Evolutionary conservation across 2,329 filamentous ascomycete genomes (phyloP).

Genomic region (Esteya vermicola): DNA sequence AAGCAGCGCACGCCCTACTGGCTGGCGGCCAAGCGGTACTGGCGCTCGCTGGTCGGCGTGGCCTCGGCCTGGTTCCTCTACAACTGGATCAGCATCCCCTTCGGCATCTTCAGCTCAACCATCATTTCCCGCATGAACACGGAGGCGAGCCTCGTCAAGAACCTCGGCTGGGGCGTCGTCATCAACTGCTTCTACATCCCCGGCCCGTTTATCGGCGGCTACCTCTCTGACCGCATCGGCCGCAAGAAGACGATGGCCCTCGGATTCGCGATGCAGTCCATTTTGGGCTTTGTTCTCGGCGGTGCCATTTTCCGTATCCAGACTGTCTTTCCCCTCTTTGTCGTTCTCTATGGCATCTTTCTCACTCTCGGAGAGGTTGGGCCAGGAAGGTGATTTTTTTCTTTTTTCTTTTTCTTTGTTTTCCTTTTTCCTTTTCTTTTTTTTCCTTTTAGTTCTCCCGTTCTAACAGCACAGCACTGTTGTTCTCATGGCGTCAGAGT

Average conservation of each 20-base stretch:
- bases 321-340: constrained; percentile 31
- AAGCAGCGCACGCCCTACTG: constrained; percentile 30
- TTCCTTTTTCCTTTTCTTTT: not conserved
- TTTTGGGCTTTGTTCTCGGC: constrained; percentile 34
- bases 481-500: constrained; percentile 24
- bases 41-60: constrained; percentile 31
- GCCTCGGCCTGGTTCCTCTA: constrained; percentile 36
- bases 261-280: constrained; percentile 28
- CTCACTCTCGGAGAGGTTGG: constrained; percentile 33
- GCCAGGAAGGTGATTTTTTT: constrained; percentile 22
- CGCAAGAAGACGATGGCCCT: constrained; percentile 35
- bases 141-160: constrained; percentile 25
- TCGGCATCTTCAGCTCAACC: constrained; percentile 39
- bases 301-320: constrained; percentile 30
- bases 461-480: constrained; percentile 13
- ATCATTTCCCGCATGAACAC: constrained; percentile 29
- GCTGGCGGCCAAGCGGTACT: constrained; percentile 32
- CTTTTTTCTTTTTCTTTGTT: not conserved
- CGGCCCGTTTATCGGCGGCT: constrained; percentile 30
- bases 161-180: constrained; percentile 28
- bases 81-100: constrained; percentile 28
- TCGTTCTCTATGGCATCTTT: constrained; percentile 37
- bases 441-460: not conserved
- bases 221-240: constrained; percentile 32
- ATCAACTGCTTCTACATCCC: constrained; percentile 38